Conservation (phyloP, 768 basidiomycete species). For the Dentipellis fragilis region DNA sequence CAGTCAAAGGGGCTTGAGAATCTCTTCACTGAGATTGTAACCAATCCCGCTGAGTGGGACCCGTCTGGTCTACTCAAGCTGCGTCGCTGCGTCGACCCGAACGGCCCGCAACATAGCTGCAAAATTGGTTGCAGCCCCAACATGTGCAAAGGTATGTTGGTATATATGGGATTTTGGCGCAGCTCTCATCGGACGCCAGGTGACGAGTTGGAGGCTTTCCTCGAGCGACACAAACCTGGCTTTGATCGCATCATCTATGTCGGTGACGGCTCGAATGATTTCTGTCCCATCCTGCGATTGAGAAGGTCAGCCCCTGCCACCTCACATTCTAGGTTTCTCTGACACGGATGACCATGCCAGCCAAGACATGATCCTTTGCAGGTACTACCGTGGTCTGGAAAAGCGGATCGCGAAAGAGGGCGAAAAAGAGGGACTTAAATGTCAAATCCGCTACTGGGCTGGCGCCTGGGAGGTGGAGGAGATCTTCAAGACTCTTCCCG, state of each 20-base stretch:
- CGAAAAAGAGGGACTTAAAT: conserved; percentile 49
- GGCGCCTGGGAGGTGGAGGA: conserved; percentile 98
- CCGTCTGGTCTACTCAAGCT: conserved; percentile 62
- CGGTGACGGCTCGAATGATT: conserved; percentile 93
- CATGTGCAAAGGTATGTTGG: conserved; percentile 86
- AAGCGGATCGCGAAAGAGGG: conserved; percentile 71
- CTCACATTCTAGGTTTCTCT: not conserved
- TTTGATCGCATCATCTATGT: conserved; percentile 83
- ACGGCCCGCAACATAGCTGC: conserved; percentile 75
- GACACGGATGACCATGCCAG: conserved; percentile 26
- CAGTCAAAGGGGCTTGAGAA: conserved; percentile 67
- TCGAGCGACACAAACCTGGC: conserved; percentile 43
- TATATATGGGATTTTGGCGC: not conserved
- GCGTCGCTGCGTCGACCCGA: conserved; percentile 63
- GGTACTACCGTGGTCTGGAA: conserved; percentile 70
- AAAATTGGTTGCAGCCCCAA: conserved; percentile 85
- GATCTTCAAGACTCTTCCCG: conserved; percentile 32
- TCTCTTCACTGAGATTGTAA: conserved; percentile 78
- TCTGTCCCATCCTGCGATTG: conserved; percentile 82
- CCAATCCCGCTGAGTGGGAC: conserved; percentile 87
- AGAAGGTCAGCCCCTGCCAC: conserved; percentile 39
- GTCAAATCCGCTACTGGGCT: conserved; percentile 74
- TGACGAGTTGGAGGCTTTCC: conserved; percentile 84
- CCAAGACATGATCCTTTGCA: conserved; percentile 76
- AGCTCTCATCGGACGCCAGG: conserved; percentile 33